These are phyloP conservation scores for Ophiosphaerella korrae DNA, from an alignment of 2,329 filamentous ascomycete genomes.

Conservation along the genomic window DNA sequence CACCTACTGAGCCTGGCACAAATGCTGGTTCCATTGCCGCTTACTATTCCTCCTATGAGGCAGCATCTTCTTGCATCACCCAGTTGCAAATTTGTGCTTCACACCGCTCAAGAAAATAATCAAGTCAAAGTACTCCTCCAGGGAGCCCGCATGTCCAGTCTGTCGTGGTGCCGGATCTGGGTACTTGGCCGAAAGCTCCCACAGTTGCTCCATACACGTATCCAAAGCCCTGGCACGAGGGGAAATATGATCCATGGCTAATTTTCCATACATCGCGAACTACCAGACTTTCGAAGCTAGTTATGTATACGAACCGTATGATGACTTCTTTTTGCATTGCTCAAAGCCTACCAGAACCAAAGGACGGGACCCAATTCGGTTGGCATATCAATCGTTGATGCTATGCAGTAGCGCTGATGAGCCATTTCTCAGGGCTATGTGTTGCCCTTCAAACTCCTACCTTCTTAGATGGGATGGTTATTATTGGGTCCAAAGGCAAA, in stretches of 20 bases:
- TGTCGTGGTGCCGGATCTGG: conserved; percentile 2
- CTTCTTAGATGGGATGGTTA: neutral
- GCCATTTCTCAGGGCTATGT: conserved; percentile 2
- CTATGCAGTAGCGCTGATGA: conserved; percentile 2
- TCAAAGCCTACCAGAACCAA: conserved; percentile 2
- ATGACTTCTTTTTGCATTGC: conserved; percentile 5
- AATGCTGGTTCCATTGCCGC: conserved; percentile 1
- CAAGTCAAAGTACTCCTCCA: conserved; percentile 12
- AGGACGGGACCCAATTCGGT: conserved; percentile 1
- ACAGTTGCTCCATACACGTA: conserved; percentile 13
- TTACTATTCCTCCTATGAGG: neutral
- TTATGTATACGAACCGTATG: conserved; percentile 15
- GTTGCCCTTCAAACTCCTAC: conserved; percentile 3
- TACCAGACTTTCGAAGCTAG: conserved; percentile 21
- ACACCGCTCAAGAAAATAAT: neutral
- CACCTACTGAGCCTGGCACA: neutral
- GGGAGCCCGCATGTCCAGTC: neutral
- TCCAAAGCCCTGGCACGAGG: conserved; percentile 21
- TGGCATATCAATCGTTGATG: neutral
- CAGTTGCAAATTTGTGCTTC: conserved; percentile 3
- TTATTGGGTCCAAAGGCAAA: neutral
- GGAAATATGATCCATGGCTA: conserved; percentile 20
- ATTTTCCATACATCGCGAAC: conserved; percentile 48
- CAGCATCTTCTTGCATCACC: neutral
- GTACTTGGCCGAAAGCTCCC: neutral